Percentiles rank a stretch among this genome's conserved stretches.
These are phyloP conservation scores for Pouteria campechiana DNA, from an alignment of 179 eudicot genomes.

Conservation along the genomic window DNA sequence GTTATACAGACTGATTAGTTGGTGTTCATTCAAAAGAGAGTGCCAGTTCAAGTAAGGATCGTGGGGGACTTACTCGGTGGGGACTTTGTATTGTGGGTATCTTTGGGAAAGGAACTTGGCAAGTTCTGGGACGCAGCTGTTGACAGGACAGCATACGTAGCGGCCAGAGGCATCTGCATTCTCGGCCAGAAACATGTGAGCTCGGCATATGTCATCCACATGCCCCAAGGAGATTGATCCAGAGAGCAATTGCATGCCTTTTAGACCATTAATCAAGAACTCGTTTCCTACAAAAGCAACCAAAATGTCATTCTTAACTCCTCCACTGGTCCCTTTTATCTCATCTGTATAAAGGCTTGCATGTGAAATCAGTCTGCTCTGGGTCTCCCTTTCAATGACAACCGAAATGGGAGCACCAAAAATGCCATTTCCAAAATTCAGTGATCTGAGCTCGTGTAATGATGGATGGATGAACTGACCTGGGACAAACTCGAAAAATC, in stretches of 20 bases:
- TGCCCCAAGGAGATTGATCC: conserved; percentile 59
- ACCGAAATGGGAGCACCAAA: no score
- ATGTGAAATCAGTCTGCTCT: no score
- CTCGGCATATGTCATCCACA: conserved; percentile 67
- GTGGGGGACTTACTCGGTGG: conserved; percentile 42
- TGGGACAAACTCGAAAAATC: no score
- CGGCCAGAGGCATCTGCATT: conserved; percentile 67
- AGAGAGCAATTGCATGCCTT: conserved; percentile 62
- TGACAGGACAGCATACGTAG: conserved; percentile 49
- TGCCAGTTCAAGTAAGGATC: neutral
- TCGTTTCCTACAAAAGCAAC: conserved; percentile 37
- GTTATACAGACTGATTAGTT: no score
- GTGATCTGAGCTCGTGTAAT: no score
- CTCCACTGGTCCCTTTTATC: no score
- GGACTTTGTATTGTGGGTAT: conserved; percentile 46
- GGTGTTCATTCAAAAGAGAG: neutral
- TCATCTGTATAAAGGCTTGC: no score
- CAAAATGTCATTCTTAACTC: neutral
- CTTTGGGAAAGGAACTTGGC: conserved; percentile 40
- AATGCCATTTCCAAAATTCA: no score
- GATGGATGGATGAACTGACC: no score
- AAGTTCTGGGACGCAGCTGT: conserved; percentile 55
- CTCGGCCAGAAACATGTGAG: conserved; percentile 59
- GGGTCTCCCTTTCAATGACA: no score
- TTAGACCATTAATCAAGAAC: conserved; percentile 30